Evolutionary conservation across 176 grass and related monocot species (phyloP).

Genomic region (Chloris gayana): DNA sequence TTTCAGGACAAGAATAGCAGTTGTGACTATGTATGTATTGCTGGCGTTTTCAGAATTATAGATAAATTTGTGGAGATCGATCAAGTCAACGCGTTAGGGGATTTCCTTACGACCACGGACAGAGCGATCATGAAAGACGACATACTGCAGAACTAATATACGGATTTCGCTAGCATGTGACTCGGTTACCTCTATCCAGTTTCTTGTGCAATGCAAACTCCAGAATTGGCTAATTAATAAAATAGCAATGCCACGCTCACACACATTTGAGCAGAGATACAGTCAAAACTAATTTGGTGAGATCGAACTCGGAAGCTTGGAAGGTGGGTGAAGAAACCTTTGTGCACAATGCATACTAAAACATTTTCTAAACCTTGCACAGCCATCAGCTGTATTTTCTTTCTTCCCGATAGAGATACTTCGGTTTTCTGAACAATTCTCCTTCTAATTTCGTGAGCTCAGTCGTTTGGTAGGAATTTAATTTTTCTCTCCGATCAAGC

Average conservation of each 20-base stretch:
- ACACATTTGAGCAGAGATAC: background rate
- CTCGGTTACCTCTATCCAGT: background rate
- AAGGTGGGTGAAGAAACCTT: slow-evolving; percentile 31
- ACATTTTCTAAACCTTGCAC: background rate
- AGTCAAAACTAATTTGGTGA: slow-evolving; percentile 37
- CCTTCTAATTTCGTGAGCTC: background rate
- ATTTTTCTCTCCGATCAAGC: slow-evolving; percentile 9
- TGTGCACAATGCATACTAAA: background rate
- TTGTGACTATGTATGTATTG: too few species aligned
- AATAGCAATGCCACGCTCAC: background rate
- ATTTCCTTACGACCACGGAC: background rate
- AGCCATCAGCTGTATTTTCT: background rate
- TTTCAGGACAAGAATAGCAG: slow-evolving; percentile 22
- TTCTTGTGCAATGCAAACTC: slow-evolving; percentile 19
- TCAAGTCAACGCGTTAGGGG: slow-evolving; percentile 27
- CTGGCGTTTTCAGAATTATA: background rate
- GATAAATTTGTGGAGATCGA: background rate
- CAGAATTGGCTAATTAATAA: slow-evolving; percentile 24
- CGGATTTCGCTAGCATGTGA: slow-evolving; percentile 31
- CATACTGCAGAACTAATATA: background rate
- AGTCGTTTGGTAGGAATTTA: background rate
- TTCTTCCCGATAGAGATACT: too few species aligned
- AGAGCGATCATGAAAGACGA: slow-evolving; percentile 18
- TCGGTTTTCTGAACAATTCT: background rate
- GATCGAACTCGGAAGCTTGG: slow-evolving; percentile 34